Percentiles rank a stretch among this genome's conserved stretches.
Conservation (phyloP, 1,284 basidiomycete genomes). For the Pseudozyma sp. region DNA sequence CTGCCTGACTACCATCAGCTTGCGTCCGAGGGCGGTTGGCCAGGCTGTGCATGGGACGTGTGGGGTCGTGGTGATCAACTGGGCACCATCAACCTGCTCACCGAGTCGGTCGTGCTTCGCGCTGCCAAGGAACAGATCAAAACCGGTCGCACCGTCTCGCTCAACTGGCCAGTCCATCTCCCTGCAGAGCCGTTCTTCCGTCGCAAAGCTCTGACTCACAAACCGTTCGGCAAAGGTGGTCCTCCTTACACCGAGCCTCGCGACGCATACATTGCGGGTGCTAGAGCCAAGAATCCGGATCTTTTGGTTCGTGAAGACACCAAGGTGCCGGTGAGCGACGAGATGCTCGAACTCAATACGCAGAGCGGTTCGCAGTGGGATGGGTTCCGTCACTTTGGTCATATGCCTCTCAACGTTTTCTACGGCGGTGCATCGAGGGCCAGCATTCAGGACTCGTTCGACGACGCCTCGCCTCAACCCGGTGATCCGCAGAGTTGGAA, state of each 20-base stretch:
- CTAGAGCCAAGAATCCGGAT: constrained; percentile 20
- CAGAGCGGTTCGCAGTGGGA: constrained; percentile 83
- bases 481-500: constrained; percentile 28
- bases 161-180: constrained; percentile 61
- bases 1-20: constrained; percentile 54
- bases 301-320: constrained; percentile 26
- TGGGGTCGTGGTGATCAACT: constrained; percentile 79
- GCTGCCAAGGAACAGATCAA: constrained; percentile 77
- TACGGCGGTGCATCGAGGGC: constrained; percentile 52
- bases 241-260: constrained; percentile 22
- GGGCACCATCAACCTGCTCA: constrained; percentile 79
- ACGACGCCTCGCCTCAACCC: constrained; percentile 23
- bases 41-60: constrained; percentile 75
- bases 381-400: constrained; percentile 70
- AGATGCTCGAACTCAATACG: constrained; percentile 74
- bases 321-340: constrained; percentile 54
- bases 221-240: constrained; percentile 44
- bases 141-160: constrained; percentile 50
- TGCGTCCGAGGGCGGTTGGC: constrained; percentile 54
- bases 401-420: constrained; percentile 53
- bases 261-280: constrained; percentile 26
- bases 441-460: constrained; percentile 48
- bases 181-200: constrained; percentile 57
- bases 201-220: constrained; percentile 46
- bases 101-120: constrained; percentile 75